phyloP scores from a whole-genome alignment of 225 moss, liverwort and hornwort genomes.

The Asterella californica region DNA sequence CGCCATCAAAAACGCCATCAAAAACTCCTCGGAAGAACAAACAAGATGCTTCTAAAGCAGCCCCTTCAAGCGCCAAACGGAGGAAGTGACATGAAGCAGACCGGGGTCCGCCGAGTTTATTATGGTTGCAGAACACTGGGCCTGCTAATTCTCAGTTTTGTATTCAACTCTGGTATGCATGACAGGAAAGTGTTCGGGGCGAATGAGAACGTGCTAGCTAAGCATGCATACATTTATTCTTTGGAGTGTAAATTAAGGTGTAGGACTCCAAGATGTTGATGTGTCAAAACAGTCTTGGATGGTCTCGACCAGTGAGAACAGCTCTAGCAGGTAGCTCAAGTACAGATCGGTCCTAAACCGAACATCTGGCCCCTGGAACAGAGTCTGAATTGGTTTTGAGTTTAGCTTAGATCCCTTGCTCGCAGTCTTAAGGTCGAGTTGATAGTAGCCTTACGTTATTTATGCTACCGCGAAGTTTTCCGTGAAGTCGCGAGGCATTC shows the following conservation, averaged over 20 bases:
- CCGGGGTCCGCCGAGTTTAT: neutral
- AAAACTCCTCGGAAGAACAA: slow-evolving; percentile 29
- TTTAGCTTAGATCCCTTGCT: neutral
- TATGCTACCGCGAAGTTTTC: no score
- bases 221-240: neutral
- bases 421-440: no score
- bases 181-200: neutral
- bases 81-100: slow-evolving; percentile 20
- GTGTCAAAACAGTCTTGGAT: neutral
- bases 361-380: neutral
- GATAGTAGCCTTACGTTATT: no score
- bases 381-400: neutral
- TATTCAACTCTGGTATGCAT: neutral
- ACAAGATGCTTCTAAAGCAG: slow-evolving; percentile 22
- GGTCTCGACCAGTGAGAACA: neutral
- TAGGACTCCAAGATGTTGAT: neutral
- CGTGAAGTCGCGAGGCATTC: no score
- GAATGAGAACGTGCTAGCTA: neutral
- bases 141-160: neutral
- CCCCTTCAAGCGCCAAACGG: slow-evolving; percentile 26
- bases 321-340: neutral
- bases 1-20: slow-evolving; percentile 31
- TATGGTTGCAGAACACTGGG: neutral
- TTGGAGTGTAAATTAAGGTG: neutral
- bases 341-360: neutral